Base-by-base conservation (phyloP, 1,284 basidiomycete genomes). In the Mrakiaceae sp. region DNA sequence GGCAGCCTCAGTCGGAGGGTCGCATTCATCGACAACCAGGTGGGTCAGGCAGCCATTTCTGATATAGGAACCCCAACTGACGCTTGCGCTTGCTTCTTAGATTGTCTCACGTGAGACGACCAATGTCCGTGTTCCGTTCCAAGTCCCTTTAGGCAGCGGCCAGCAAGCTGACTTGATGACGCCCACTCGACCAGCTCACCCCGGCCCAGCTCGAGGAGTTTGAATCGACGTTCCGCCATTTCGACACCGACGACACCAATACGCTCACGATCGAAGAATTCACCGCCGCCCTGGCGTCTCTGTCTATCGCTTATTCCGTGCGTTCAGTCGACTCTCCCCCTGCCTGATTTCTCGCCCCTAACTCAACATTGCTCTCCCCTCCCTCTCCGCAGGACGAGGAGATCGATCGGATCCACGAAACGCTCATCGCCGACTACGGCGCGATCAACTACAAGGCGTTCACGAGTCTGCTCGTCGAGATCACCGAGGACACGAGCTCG, bases 131-230 rank as follows among this genome's bases (percentile, higher is more conserved):
- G 27, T 27, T 27, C 27, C 27, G 27, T 27, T 8, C 12, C 42
- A 12, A 54, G 49, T 2, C n/a, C n/a, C 11, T 51, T 16, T n/a
- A 7, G 52, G 12, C 43, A 3, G 27, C 48, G n/a, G 6, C 48
- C 4, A 43, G 48, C 6, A 46, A 12, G n/a, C 77, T 46, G 42
- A 46, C 16, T 43, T 60, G 48, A 57, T 14, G 8, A 56, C 40
- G 16, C 4, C 7, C 9, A 6, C 42, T 16, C 14, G 3, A 7
- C 0, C 42, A 66, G 65, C 62, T 98, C 68, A 96, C 94, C 0
- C 93, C 96, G 0, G 93, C 92, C 3, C 93, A 97, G 74, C 80
- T 98, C 40, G 94, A 98, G 75, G 94, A 98, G 74, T 98, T 98
- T 70, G 94, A 98, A 75, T 86, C 87, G 72, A 96, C 94, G 1